Percentiles rank a stretch among this genome's conserved stretches.
Conservation (phyloP, 331 rosid genomes). For the Malus hybrid region DNA sequence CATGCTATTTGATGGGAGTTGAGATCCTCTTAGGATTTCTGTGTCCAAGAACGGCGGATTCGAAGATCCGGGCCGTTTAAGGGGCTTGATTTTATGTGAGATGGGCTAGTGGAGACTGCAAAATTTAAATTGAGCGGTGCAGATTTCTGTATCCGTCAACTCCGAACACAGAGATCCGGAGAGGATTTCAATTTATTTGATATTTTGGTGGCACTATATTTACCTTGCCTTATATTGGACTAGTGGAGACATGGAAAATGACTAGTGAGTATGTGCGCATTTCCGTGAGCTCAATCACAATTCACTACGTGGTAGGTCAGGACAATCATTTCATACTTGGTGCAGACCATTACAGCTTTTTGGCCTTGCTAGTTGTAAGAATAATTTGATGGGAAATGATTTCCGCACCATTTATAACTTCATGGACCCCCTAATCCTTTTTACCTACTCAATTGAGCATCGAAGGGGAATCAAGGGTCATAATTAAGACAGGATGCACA, state of each 20-base stretch:
- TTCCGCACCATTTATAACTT: not conserved
- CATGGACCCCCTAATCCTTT: no score
- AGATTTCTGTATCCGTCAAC: no score
- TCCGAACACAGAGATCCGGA: accelerated
- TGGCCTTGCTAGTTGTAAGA: not conserved
- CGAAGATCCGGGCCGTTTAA: no score
- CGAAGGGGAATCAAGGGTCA: not conserved
- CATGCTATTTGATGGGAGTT: not conserved
- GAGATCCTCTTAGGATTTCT: no score
- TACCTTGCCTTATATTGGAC: no score
- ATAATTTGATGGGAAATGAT: not conserved
- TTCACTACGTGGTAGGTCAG: not conserved
- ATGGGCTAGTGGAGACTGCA: no score
- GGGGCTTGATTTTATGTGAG: no score
- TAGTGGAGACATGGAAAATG: no score
- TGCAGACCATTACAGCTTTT: not conserved
- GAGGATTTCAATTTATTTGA: no score
- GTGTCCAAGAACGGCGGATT: accelerated
- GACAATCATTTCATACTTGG: not conserved
- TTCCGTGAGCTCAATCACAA: not conserved
- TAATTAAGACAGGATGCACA: not conserved
- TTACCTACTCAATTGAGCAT: not conserved
- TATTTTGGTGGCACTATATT: no score
- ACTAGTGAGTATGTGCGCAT: not conserved
- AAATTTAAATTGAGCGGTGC: no score